A percentile compares a stretch with the other conserved stretches of the same genome.
Conservation (phyloP, 345 rosid species). For the Chamaenerion angustifolium region DNA sequence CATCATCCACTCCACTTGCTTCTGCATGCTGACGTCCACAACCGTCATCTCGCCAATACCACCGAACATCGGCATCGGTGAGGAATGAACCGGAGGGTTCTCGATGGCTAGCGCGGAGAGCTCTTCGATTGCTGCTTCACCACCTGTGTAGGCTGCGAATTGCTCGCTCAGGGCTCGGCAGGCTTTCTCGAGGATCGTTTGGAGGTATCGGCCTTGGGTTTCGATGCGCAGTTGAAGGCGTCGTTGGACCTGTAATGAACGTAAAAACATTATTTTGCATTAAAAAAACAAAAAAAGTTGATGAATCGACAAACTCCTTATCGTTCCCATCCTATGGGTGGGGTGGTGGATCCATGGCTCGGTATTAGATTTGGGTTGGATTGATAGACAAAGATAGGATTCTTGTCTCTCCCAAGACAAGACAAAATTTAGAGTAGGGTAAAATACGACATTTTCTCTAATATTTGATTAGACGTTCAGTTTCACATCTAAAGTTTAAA, state of each 20-base stretch:
- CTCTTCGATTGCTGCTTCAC: conserved; percentile 75
- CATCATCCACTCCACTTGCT: conserved; percentile 67
- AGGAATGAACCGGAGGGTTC: conserved; percentile 38
- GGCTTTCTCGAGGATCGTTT: conserved; percentile 82
- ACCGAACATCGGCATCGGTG: conserved; percentile 26
- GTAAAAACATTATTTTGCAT: no score
- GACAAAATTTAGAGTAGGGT: no score
- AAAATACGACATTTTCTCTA: no score
- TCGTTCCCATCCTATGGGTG: no score
- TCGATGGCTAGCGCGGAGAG: conserved; percentile 75
- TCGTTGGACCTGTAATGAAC: conserved; percentile 53
- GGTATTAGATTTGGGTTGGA: no score
- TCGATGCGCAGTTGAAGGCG: conserved; percentile 78
- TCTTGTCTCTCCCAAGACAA: no score
- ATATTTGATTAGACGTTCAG: no score
- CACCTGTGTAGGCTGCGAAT: conserved; percentile 48
- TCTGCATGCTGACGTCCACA: conserved; percentile 33
- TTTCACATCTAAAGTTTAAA: no score
- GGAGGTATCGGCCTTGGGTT: conserved; percentile 81
- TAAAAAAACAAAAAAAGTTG: no score
- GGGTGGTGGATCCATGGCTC: no score
- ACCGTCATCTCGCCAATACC: conserved; percentile 36
- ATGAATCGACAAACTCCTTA: no score
- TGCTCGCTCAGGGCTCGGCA: conserved; percentile 72
- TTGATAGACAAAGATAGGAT: no score